These are phyloP conservation scores for Fusarium sp. DNA, from an alignment of 2,329 filamentous ascomycete species.

Conservation along the genomic window DNA sequence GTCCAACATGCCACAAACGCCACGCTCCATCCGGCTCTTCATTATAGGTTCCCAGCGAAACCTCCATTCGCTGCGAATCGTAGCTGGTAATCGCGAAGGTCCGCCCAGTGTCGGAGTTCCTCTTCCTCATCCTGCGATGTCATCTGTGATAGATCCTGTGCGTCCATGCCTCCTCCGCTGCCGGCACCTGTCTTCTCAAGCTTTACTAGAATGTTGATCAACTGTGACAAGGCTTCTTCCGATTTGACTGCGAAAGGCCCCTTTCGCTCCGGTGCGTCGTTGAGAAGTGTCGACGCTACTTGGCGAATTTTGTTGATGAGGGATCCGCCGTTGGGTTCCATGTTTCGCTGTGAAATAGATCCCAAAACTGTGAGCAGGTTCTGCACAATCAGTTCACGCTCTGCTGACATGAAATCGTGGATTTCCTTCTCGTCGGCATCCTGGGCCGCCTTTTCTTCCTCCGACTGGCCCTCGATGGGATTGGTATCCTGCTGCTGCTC, in stretches of 20 bases:
- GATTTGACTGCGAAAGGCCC: conserved; percentile 65
- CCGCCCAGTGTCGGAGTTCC: conserved; percentile 81
- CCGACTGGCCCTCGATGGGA: conserved; percentile 51
- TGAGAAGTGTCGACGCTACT: conserved; percentile 82
- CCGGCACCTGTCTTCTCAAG: conserved; percentile 72
- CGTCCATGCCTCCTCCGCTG: conserved; percentile 45
- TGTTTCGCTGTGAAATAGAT: conserved; percentile 84
- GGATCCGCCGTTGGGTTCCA: conserved; percentile 76
- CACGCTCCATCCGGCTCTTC: not conserved
- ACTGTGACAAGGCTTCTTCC: conserved; percentile 77
- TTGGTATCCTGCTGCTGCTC: conserved; percentile 56
- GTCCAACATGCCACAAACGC: not conserved
- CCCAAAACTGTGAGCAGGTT: conserved; percentile 80
- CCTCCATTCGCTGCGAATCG: conserved; percentile 76
- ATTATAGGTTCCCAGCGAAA: conserved; percentile 52
- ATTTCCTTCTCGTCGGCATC: conserved; percentile 61
- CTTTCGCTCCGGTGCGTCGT: conserved; percentile 64
- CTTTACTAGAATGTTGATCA: conserved; percentile 79
- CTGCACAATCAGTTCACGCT: conserved; percentile 84
- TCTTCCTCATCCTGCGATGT: conserved; percentile 75
- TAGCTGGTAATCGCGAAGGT: conserved; percentile 80
- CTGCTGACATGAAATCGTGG: conserved; percentile 74
- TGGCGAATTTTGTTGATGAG: conserved; percentile 87
- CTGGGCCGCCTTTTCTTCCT: conserved; percentile 53
- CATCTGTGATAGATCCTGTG: conserved; percentile 54